Evolutionary conservation across 2,329 filamentous ascomycete species (phyloP).

Genomic region (Coniella lustricola): DNA sequence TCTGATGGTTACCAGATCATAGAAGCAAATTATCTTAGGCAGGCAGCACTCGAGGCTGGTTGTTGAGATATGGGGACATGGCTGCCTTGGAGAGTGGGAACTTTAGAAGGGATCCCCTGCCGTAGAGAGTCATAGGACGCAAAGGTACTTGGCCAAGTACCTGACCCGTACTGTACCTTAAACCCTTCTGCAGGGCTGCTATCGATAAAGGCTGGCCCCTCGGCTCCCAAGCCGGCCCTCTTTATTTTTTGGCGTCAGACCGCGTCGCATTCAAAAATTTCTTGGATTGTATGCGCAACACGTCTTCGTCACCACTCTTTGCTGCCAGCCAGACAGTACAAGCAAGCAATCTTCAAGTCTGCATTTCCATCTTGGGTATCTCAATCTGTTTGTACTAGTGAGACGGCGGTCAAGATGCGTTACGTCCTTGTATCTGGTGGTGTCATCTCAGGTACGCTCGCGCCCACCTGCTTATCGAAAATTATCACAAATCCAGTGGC

Average conservation of each 20-base stretch:
- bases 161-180: neutral
- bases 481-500: neutral
- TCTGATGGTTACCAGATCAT: too few relatives aligned
- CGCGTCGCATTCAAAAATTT: conserved; percentile 14
- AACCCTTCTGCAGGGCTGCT: neutral
- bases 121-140: too few relatives aligned
- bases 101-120: neutral
- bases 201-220: conserved; percentile 15
- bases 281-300: conserved; percentile 6
- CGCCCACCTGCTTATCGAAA: neutral
- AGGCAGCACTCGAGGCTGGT: too few relatives aligned
- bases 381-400: neutral
- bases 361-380: neutral
- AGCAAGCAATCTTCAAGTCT: neutral
- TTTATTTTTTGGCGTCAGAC: neutral
- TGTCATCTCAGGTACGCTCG: conserved; percentile 16
- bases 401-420: conserved; percentile 14
- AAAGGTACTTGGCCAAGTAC: neutral
- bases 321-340: neutral
- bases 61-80: too few relatives aligned
- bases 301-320: conserved; percentile 6
- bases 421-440: conserved; percentile 17
- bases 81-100: too few relatives aligned
- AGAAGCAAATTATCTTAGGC: too few relatives aligned
- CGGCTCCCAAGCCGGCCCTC: conserved; percentile 2